Conservation (phyloP, 1,284 basidiomycete genomes). For the Lignosus rhinocerotis region DNA sequence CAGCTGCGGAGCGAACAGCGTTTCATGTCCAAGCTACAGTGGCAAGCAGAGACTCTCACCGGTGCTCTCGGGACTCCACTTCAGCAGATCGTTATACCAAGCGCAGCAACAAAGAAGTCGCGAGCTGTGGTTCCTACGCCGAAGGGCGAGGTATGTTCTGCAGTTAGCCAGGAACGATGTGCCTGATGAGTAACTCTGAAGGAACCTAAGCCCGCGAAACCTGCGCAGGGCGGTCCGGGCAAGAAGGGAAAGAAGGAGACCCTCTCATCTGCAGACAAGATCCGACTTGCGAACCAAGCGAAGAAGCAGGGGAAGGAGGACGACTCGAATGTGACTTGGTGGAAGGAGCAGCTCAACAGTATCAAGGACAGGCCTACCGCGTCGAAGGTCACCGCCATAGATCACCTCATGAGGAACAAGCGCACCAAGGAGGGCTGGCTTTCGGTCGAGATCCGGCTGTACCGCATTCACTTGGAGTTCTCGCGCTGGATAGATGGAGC, state of each 20-base stretch:
- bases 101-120: slow-evolving; percentile 30
- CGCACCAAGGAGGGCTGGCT: slow-evolving; percentile 43
- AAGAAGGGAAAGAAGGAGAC: slow-evolving; percentile 35
- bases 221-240: slow-evolving; percentile 2
- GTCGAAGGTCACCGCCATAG: slow-evolving; percentile 36
- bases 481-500: slow-evolving; percentile 51
- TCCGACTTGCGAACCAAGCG: slow-evolving; percentile 45
- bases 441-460: slow-evolving; percentile 52
- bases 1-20: slow-evolving; percentile 49
- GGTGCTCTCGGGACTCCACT: slow-evolving; percentile 58
- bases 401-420: slow-evolving; percentile 44
- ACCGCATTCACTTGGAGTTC: slow-evolving; percentile 52
- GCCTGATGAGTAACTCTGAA: not conserved
- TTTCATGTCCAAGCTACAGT: slow-evolving; percentile 56
- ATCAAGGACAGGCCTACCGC: slow-evolving; percentile 34
- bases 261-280: slow-evolving; percentile 40
- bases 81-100: slow-evolving; percentile 52
- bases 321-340: slow-evolving; percentile 45
- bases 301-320: slow-evolving; percentile 45
- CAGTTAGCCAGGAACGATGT: not conserved
- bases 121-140: not conserved
- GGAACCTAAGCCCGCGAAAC: slow-evolving; percentile 20
- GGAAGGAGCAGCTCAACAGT: slow-evolving; percentile 44
- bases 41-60: slow-evolving; percentile 61
- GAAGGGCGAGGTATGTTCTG: slow-evolving; percentile 1